Base-by-base conservation (phyloP, 352 stramenopile species). In the Aphanomyces stellatus region DNA sequence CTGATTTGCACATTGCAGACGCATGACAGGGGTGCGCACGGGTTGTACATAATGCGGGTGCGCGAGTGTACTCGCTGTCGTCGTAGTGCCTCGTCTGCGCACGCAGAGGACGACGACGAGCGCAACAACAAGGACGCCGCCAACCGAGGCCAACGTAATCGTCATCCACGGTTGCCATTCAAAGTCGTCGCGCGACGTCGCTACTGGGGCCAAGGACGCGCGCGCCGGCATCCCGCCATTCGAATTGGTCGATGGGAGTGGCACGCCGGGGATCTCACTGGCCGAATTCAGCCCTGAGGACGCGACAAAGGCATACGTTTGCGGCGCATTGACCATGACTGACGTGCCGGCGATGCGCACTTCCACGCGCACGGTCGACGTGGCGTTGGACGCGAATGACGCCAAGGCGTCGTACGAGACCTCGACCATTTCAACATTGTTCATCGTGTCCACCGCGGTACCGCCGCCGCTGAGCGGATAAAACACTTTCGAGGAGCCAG, bases 401-500 rank as follows among this genome's bases (percentile, higher is more conserved):
- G 88, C 43, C 24, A 93, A 72, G 28, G 88, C 73, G 49, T 72
- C 60, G 62, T 93, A 91, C 31, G 78, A 80, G 10, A 91, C 82
- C 28, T 83, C 74, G 22, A 93, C 85, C 81, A 93, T 88, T 64
- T 93, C 85, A 24, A 93, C 80, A 65, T 93, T 93, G 75, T 93
- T 93, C n/a, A 80, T 77, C 27, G 76, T 72, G 67, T 93, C 85
- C 19, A 73, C 73, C 4, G 78, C 85, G 27, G 51, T 70, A 27
- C 74, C 76, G 33, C 76, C 70, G 5, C 81, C 78, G 13, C 79
- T 90, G 34, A 90, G 65, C 13, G 85, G 80, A 27, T 76, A 74
- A 65, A 93, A 91, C 15, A 69, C 74, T 62, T 76, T 69, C n/a
- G 74, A 74, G 25, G 33, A 56, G 17, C 75, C 69, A 43, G 77